Base-by-base conservation (phyloP, 176 grass and related monocot genomes). In the Hordeum vulgare region DNA sequence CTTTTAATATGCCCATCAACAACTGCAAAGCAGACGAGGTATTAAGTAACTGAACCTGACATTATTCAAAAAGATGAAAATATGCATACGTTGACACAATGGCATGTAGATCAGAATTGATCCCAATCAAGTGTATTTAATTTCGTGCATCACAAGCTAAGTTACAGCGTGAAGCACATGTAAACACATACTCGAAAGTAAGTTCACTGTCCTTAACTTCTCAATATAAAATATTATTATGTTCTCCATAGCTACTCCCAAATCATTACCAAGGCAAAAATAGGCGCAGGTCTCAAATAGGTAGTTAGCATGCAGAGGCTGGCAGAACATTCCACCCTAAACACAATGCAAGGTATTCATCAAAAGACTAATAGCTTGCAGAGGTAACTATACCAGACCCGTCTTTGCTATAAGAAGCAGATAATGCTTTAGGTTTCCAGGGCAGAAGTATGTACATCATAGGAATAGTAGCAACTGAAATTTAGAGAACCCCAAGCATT, bases 1-100 rank as follows among this genome's bases (percentile, higher is more conserved):
- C 96, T 78, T 84, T 95, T 95, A 41, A 98, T 89, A 47, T 95
- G 90, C 80, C 93, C 93, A 61, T 95, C 57, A 49, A 89, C 87
- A 87, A 90, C 96, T 98, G 93, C 85, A 76, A 27, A 59, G 59
- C 74, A 40, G 36, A 83, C 12, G 57, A 51, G n/a, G 25, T 27
- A 71, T 64, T 78, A 78, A 76, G n/a, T 11, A 82, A 86, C 8
- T 65, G 37, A 25, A 86, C 18, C 57, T 71, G 15, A 5, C 3
- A 66, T 42, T 54, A 8, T 40, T 81, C 42, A 63, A 0, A 4
- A 9, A 23, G 31, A 80, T 18, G 40, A 11, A 53, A 73, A 80
- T 80, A 31, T 63, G 4, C 3, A 25, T 15, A 51, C 36, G 25
- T 70, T 33, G 62, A 71, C 4, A 71, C 13, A 61, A 35, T 35